Evolutionary conservation across 345 rosid genomes (phyloP).

Genomic region (Aegle marmelos): DNA sequence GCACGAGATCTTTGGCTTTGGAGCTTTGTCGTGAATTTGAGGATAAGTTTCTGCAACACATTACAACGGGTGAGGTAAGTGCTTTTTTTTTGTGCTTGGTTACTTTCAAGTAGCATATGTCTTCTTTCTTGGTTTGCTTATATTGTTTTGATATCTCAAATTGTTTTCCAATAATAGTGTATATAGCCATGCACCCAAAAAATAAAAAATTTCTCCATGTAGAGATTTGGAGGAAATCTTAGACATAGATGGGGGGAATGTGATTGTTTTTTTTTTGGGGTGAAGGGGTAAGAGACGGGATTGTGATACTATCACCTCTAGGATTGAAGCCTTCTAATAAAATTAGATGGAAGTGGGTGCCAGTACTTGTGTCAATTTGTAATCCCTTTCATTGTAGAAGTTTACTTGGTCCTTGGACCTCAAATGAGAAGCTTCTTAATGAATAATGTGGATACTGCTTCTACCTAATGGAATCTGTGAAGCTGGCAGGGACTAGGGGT

Average conservation of each 20-base stretch:
- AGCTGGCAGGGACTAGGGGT: neutral
- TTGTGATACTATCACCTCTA: neutral
- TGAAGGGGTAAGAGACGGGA: too few relatives aligned
- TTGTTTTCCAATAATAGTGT: neutral
- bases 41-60: slow-evolving; percentile 84
- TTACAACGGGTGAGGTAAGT: slow-evolving; percentile 90
- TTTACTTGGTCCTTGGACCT: neutral
- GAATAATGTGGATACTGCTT: neutral
- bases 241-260: neutral
- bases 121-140: neutral
- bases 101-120: neutral
- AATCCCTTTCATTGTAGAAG: neutral
- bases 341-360: neutral
- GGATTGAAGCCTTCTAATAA: neutral
- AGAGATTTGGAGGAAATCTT: neutral
- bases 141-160: neutral
- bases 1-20: slow-evolving; percentile 88
- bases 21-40: slow-evolving; percentile 98
- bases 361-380: neutral
- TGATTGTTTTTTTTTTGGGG: too few relatives aligned
- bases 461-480: neutral
- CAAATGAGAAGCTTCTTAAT: neutral
- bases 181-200: neutral
- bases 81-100: neutral
- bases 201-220: neutral